Evolutionary conservation across 352 stramenopile species (phyloP).

Genomic region (Elongisporangium undulatum): DNA sequence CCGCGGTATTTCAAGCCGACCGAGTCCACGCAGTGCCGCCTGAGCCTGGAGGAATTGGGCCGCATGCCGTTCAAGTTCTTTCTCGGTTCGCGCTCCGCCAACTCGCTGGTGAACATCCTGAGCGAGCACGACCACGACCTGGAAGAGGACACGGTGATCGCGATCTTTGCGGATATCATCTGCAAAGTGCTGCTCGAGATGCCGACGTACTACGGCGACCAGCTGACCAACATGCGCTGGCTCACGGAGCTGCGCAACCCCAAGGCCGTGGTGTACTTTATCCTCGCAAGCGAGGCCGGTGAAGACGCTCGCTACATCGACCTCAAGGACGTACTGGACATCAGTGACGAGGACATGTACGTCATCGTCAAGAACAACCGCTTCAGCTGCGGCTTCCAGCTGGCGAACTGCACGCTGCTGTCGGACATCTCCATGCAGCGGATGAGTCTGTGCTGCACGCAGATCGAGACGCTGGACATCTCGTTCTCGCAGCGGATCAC

Average conservation of each 20-base stretch:
- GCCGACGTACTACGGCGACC: constrained; percentile 63
- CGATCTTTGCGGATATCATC: constrained; percentile 68
- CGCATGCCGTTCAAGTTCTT: constrained; percentile 74
- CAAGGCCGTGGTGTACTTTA: constrained; percentile 56
- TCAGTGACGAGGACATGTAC: constrained; percentile 52
- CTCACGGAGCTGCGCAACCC: constrained; percentile 39
- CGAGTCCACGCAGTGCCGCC: constrained; percentile 40
- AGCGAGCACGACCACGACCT: constrained; percentile 32
- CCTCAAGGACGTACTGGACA: constrained; percentile 42
- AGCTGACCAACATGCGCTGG: constrained; percentile 66
- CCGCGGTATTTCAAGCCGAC: constrained; percentile 54
- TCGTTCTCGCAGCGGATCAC: constrained; percentile 64
- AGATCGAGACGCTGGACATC: constrained; percentile 78
- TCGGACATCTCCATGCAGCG: constrained; percentile 36
- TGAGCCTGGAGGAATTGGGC: constrained; percentile 41
- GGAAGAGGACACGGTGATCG: constrained; percentile 29
- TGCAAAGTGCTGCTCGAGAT: constrained; percentile 52
- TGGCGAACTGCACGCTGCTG: constrained; percentile 34
- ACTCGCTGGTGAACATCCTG: constrained; percentile 53
- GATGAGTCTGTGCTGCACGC: constrained; percentile 37
- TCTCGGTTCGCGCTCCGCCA: constrained; percentile 45
- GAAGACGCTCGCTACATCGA: constrained; percentile 54
- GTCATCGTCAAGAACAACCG: constrained; percentile 52
- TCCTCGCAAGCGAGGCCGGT: constrained; percentile 43
- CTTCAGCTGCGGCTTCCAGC: constrained; percentile 36